Conservation (phyloP, 768 basidiomycete genomes). For the Tricholoma hemisulphureum region DNA sequence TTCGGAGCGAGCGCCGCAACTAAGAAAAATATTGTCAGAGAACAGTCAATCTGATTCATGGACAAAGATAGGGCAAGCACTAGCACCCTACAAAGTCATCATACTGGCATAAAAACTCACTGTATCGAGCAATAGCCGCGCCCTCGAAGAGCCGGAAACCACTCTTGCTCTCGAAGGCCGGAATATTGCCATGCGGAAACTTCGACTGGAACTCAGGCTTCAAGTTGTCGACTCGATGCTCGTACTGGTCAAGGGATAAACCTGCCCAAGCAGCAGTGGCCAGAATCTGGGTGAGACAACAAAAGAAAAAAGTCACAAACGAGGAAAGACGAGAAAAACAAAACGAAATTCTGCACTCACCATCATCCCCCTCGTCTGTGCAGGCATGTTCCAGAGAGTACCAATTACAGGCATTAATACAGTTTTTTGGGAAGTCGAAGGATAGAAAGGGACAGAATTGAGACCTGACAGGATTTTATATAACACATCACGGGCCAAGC, state of each 20-base stretch:
- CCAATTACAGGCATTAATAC: slow-evolving; percentile 41
- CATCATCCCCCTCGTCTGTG: slow-evolving; percentile 42
- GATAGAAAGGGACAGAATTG: neutral
- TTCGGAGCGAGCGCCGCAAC: slow-evolving; percentile 79
- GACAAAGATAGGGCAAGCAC: too few species aligned
- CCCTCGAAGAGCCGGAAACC: slow-evolving; percentile 81
- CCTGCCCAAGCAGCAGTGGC: slow-evolving; percentile 62
- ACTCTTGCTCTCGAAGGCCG: slow-evolving; percentile 72
- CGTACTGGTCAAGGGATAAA: slow-evolving; percentile 58
- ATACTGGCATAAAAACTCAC: slow-evolving; percentile 56
- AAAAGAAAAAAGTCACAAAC: neutral
- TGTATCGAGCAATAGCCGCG: slow-evolving; percentile 78
- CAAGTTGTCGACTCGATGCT: slow-evolving; percentile 65
- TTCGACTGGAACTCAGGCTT: slow-evolving; percentile 68
- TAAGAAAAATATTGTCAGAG: slow-evolving; percentile 38
- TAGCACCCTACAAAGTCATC: neutral
- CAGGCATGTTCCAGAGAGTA: slow-evolving; percentile 57
- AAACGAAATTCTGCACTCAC: slow-evolving; percentile 37
- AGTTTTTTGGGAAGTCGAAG: slow-evolving; percentile 36
- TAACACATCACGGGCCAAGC: neutral
- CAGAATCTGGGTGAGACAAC: slow-evolving; percentile 35
- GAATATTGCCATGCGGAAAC: slow-evolving; percentile 83
- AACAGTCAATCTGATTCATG: too few species aligned
- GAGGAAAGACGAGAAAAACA: neutral
- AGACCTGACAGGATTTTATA: too few species aligned